Evolutionary conservation across 345 rosid species (phyloP).

Genomic region (Excoecaria agallocha): DNA sequence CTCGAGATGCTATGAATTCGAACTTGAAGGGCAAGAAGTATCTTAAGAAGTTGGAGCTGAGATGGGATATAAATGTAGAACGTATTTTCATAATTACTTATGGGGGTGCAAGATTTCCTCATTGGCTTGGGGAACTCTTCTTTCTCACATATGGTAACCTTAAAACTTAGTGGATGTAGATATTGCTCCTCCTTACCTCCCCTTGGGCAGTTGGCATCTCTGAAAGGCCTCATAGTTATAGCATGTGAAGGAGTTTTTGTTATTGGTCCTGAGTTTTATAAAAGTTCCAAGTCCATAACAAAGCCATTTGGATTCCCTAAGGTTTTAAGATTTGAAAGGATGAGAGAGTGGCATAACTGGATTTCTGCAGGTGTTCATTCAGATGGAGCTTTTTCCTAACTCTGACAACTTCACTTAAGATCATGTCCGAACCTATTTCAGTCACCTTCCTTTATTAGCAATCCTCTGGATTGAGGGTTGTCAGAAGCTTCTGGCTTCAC

Average conservation of each 20-base stretch:
- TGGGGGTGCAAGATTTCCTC: background rate
- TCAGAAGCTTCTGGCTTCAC: background rate
- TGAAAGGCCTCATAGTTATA: background rate
- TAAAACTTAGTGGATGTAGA: slow-evolving; percentile 1
- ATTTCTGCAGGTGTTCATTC: background rate
- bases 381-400: slow-evolving; percentile 23
- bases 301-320: background rate
- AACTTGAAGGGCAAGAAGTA: background rate
- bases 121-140: slow-evolving; percentile 1
- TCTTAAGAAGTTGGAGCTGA: background rate
- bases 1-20: background rate
- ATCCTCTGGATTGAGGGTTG: slow-evolving; percentile 29
- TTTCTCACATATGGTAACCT: background rate
- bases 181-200: slow-evolving; percentile 13
- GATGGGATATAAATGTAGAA: background rate
- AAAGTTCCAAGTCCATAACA: background rate
- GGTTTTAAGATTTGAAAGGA: background rate
- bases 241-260: background rate
- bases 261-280: background rate
- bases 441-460: slow-evolving; percentile 31
- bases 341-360: background rate
- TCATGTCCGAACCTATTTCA: slow-evolving; percentile 27
- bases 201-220: slow-evolving; percentile 15
- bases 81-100: background rate
- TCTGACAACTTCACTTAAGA: slow-evolving; percentile 29